Conservation (phyloP, 305 asterid species). For the Fraxinus baroniana region DNA sequence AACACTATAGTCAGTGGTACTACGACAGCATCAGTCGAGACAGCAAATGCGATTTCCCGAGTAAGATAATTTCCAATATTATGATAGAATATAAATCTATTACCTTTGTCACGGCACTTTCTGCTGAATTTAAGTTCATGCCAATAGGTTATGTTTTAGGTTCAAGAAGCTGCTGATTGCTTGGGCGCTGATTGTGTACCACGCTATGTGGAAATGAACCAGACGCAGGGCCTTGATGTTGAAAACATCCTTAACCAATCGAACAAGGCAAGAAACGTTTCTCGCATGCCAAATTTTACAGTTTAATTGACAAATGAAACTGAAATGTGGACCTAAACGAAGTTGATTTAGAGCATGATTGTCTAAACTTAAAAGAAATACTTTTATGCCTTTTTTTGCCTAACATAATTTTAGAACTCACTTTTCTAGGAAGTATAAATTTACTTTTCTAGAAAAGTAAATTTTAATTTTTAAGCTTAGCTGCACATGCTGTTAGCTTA, state of each 20-base stretch:
- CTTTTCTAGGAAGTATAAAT: neutral
- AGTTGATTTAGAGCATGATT: neutral
- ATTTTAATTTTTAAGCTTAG: neutral
- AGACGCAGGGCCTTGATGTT: conserved; percentile 50
- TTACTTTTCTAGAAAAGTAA: neutral
- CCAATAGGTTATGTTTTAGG: conserved; percentile 35
- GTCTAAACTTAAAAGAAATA: neutral
- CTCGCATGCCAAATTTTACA: neutral
- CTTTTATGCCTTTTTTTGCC: neutral
- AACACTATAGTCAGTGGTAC: conserved; percentile 61
- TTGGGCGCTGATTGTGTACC: conserved; percentile 79
- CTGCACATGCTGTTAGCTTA: neutral
- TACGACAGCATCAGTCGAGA: conserved; percentile 60
- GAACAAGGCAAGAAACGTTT: conserved; percentile 43
- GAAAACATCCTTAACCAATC: conserved; percentile 55
- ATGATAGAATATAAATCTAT: neutral
- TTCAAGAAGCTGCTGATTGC: conserved; percentile 96
- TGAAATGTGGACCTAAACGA: neutral
- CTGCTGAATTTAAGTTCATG: conserved; percentile 8
- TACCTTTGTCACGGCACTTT: neutral
- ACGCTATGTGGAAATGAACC: conserved; percentile 65
- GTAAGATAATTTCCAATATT: conserved; percentile 39
- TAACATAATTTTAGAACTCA: neutral
- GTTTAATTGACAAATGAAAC: neutral
- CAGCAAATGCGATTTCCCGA: conserved; percentile 67